phyloP scores from a whole-genome alignment of 1,284 basidiomycete species.

The Takashimella tepidaria region DNA sequence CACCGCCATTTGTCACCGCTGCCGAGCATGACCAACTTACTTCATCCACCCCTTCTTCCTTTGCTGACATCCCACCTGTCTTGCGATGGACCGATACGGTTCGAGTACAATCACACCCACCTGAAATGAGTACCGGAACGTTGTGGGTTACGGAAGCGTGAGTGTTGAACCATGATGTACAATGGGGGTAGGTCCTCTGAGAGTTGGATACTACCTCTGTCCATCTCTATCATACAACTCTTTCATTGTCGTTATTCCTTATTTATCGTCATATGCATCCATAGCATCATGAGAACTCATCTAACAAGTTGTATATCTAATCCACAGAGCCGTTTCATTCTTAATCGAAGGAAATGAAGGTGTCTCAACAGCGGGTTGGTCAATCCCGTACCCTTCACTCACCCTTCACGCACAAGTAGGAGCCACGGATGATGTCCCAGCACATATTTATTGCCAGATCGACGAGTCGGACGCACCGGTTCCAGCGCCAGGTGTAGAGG shows the following conservation, averaged over 20 bases:
- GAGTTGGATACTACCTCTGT: no score
- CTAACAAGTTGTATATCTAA: background rate
- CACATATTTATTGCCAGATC: conserved; percentile 83
- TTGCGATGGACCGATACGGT: conserved; percentile 69
- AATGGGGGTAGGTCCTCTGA: background rate
- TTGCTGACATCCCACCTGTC: conserved; percentile 72
- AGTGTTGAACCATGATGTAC: conserved; percentile 15
- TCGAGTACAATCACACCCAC: conserved; percentile 60
- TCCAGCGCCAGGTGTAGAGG: background rate
- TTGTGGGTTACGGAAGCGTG: conserved; percentile 80
- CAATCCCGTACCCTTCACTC: conserved; percentile 74
- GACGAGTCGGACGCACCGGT: conserved; percentile 55
- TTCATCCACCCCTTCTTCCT: conserved; percentile 70
- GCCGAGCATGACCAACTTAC: conserved; percentile 65
- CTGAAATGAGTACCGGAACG: conserved; percentile 54
- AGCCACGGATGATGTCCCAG: conserved; percentile 51
- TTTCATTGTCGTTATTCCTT: no score
- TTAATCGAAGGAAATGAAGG: conserved; percentile 58
- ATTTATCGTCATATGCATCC: background rate
- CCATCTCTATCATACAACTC: no score
- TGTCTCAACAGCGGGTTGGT: no score
- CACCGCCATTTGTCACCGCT: conserved; percentile 52
- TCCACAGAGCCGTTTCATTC: conserved; percentile 65
- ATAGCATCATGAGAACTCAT: no score
- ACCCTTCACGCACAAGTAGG: conserved; percentile 84